Percentiles rank a stretch among this genome's conserved stretches.
These are phyloP conservation scores for Daldinia childiae DNA, from an alignment of 495 filamentous ascomycete genomes.

Conservation along the genomic window DNA sequence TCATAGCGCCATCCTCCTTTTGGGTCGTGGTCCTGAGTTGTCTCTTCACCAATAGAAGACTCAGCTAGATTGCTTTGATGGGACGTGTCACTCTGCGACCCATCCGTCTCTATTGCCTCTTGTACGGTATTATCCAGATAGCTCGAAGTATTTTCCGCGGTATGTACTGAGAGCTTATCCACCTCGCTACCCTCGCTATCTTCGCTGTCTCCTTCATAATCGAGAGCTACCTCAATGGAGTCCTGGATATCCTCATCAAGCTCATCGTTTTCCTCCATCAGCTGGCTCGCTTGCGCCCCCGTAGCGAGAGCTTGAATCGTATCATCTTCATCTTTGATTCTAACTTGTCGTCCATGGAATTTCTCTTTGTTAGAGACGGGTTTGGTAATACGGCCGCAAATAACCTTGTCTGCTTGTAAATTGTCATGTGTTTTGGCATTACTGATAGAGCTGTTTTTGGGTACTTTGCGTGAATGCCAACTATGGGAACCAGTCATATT, in stretches of 20 bases:
- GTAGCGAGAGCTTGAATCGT: not conserved
- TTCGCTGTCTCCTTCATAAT: not conserved
- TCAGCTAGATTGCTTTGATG: not conserved
- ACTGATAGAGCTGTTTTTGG: not conserved
- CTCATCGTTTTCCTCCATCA: not conserved
- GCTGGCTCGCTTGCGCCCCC: not conserved
- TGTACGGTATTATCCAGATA: not conserved
- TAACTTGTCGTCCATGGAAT: not conserved
- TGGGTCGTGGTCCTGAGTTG: slow-evolving; percentile 4
- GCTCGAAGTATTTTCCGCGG: not conserved
- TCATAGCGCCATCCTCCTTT: slow-evolving; percentile 40
- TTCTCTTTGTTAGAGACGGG: not conserved
- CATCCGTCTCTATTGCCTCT: not conserved
- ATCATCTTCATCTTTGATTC: not conserved
- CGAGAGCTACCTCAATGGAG: not conserved
- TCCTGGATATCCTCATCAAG: not conserved
- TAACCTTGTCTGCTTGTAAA: slow-evolving; percentile 12
- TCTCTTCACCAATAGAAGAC: not conserved
- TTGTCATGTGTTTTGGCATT: not conserved
- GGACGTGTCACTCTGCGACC: not conserved
- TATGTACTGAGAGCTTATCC: not conserved
- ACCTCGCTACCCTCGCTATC: not conserved
- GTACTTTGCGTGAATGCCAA: slow-evolving; percentile 6
- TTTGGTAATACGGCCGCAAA: slow-evolving; percentile 24
- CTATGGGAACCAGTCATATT: slow-evolving; percentile 18